These are phyloP conservation scores for Phaeotremella fagi DNA, from an alignment of 768 basidiomycete genomes.

Conservation along the genomic window DNA sequence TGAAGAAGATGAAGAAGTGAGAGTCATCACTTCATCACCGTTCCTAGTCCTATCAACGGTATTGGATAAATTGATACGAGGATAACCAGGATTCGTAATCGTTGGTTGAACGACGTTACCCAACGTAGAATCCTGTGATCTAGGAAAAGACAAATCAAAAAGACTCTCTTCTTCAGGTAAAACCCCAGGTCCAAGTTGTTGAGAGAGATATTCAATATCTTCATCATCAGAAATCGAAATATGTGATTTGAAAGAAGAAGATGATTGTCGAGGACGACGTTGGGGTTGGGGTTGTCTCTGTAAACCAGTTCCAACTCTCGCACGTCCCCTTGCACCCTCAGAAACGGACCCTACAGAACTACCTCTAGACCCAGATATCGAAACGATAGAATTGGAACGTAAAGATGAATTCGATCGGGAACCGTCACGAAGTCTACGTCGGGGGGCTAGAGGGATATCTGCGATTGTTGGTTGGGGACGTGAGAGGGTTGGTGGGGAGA, in stretches of 20 bases:
- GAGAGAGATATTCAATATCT: no score
- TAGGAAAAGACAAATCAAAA: not conserved
- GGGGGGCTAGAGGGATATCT: constrained; percentile 20
- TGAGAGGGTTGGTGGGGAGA: constrained; percentile 5
- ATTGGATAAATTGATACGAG: not conserved
- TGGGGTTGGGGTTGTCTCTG: not conserved
- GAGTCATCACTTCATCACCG: not conserved
- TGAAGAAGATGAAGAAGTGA: not conserved
- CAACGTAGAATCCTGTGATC: not conserved
- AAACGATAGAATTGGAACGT: not conserved
- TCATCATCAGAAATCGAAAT: not conserved
- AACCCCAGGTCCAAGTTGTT: no score
- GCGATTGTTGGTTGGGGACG: constrained; percentile 28
- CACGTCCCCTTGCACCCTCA: not conserved
- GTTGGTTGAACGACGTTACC: not conserved
- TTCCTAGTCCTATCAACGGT: not conserved
- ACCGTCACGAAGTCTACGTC: constrained; percentile 26
- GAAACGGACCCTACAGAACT: not conserved
- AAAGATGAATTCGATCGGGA: constrained; percentile 4
- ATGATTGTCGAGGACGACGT: not conserved
- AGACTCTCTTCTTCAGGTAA: no score
- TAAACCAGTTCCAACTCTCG: not conserved
- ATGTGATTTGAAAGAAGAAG: not conserved
- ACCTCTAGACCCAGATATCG: not conserved
- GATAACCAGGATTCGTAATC: not conserved